Evolutionary conservation across 768 basidiomycete species (phyloP), one percentile per base, ranked within the genome.

Genomic region (Trametes gibbosa): DNA sequence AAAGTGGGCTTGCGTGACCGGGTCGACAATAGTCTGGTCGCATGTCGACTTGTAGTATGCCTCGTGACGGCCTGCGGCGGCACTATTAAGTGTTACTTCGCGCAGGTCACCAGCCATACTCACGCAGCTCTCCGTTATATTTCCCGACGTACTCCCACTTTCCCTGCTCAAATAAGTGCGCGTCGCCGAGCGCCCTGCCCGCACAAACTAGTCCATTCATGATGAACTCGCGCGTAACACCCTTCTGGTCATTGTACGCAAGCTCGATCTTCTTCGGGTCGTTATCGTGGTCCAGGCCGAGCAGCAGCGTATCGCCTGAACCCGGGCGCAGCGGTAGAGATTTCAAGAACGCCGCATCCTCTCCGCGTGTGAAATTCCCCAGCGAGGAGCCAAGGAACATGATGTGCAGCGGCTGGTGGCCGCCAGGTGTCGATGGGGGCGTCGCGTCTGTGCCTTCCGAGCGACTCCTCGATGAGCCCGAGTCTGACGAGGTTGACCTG

Each of bases 301-400:
- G 79, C 2, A 98, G 75, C 8, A 98, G 77, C 0, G 92, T 96
- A 70, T 97, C 95, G 2, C 85, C 86, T 19, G 75, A 78, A 6
- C 86, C 82, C 10, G 89, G 75, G 14, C 88, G 84, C 24, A 98
- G 77, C 4, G 95, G 95, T 27, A 98, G 75, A 2, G 84, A 84
- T 7, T 79, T 78, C 50, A 99, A 81, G 73, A 99, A 98, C 0
- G 79, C 73, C 0, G 79, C 81, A 9, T 87, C 90, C 23, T 81
- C 87, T 5, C 77, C 76, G 13, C 93, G 82, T 5, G 78, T 66
- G 71, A 98, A 98, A 76, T 98, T 98, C 7, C 95, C 97, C 7
- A 98, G 70, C 0, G 92, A 92, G 0, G 91, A 95, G 0, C 96
- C 97, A 17, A 98, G 77, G 77, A 97, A 98, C 61, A 98, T 76